Evolutionary conservation across 176 grass and related monocot genomes (phyloP).

Genomic region (Eleusine coracana): DNA sequence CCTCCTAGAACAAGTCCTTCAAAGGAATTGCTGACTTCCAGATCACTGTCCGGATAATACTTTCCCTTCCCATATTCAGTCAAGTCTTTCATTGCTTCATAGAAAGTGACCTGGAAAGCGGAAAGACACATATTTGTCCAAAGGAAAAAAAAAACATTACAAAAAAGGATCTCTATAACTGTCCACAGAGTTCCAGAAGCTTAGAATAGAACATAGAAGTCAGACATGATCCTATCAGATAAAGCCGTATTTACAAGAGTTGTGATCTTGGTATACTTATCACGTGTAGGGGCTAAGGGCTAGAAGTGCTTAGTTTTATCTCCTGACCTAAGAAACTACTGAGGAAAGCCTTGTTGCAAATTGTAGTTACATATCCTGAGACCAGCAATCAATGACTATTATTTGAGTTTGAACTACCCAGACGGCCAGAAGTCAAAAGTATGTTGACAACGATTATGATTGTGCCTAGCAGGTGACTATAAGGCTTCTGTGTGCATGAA

Average conservation of each 20-base stretch:
- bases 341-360: background rate
- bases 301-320: conserved; percentile 3
- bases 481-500: background rate
- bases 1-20: conserved; percentile 90
- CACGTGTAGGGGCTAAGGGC: background rate
- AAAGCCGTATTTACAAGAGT: conserved; percentile 13
- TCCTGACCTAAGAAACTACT: background rate
- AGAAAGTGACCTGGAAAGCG: conserved; percentile 82
- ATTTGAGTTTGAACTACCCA: background rate
- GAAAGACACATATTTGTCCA: conserved; percentile 37
- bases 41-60: conserved; percentile 61
- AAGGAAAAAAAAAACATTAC: conserved; percentile 2
- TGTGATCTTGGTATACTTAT: background rate
- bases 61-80: conserved; percentile 63
- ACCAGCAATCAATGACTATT: background rate
- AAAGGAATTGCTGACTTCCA: conserved; percentile 70
- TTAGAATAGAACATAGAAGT: background rate
- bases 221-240: background rate
- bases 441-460: background rate
- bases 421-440: background rate
- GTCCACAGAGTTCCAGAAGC: background rate
- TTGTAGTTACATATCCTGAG: background rate
- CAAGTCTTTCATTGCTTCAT: conserved; percentile 82
- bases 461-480: background rate
- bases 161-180: conserved; percentile 13